These are phyloP conservation scores for Trypanosoma conorhini DNA, from an alignment of 208 protist species.

Conservation along the genomic window DNA sequence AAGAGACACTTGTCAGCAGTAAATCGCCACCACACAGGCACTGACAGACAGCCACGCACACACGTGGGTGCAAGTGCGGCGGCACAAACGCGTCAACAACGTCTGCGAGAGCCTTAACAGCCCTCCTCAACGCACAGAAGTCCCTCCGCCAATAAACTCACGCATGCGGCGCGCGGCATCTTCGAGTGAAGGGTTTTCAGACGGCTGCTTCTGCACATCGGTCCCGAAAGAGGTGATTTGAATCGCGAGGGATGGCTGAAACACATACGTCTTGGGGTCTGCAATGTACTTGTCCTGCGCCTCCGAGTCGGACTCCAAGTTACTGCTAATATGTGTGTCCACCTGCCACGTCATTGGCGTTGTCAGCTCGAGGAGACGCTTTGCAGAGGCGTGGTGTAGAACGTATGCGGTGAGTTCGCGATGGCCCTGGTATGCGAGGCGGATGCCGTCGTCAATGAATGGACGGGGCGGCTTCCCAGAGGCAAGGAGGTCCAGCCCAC, in stretches of 20 bases:
- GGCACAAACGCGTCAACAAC: neutral
- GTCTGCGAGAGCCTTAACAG: neutral
- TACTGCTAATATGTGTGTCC: slow-evolving; percentile 88
- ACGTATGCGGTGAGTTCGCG: slow-evolving; percentile 92
- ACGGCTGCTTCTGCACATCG: slow-evolving; percentile 83
- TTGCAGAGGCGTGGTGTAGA: slow-evolving; percentile 58
- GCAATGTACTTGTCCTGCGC: slow-evolving; percentile 82
- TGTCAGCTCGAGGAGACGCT: slow-evolving; percentile 78
- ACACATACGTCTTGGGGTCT: slow-evolving; percentile 89
- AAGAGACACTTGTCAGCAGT: no score
- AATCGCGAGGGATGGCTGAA: slow-evolving; percentile 88
- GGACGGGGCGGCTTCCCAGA: slow-evolving; percentile 80
- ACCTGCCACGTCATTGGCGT: slow-evolving; percentile 91
- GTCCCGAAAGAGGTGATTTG: slow-evolving; percentile 88
- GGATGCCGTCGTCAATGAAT: slow-evolving; percentile 77
- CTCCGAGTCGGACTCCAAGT: slow-evolving; percentile 44
- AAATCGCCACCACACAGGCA: neutral
- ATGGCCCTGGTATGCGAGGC: slow-evolving; percentile 83
- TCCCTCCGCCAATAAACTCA: slow-evolving; percentile 87
- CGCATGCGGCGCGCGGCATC: slow-evolving; percentile 88
- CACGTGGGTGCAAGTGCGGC: neutral
- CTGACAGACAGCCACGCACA: neutral
- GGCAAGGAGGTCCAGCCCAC: slow-evolving; percentile 83
- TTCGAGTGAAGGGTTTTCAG: slow-evolving; percentile 73
- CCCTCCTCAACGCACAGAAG: slow-evolving; percentile 64